Conservation (phyloP, 306 rosid genomes). For the Alnus glutinosa region DNA sequence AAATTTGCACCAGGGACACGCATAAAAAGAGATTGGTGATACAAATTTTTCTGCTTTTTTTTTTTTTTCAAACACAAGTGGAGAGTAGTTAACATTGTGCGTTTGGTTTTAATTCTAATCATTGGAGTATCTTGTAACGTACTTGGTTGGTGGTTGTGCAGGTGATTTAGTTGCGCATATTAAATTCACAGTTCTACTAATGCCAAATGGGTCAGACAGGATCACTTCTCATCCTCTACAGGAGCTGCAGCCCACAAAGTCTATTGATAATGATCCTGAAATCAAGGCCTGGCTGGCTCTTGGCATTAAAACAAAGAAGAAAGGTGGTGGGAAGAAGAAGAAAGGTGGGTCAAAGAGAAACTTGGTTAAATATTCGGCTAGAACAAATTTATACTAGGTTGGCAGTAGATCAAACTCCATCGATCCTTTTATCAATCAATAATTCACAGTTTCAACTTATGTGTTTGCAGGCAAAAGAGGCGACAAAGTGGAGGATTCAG, state of each 20-base stretch:
- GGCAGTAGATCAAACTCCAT: not conserved
- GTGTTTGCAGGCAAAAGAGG: constrained; percentile 68
- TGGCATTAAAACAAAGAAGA: constrained; percentile 86
- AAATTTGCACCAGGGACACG: not conserved
- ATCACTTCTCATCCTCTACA: constrained; percentile 74
- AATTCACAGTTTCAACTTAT: not conserved
- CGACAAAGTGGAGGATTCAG: constrained; percentile 66
- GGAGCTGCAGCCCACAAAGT: constrained; percentile 76
- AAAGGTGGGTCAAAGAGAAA: constrained; percentile 53
- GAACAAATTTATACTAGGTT: not conserved
- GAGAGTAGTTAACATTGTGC: not conserved
- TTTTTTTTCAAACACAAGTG: not conserved
- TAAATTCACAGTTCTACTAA: constrained; percentile 83
- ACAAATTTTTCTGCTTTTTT: no score
- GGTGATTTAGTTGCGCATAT: constrained; percentile 88
- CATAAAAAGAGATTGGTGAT: not conserved
- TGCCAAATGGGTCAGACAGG: constrained; percentile 96
- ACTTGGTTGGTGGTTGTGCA: constrained; percentile 38
- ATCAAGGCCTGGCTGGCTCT: constrained; percentile 89
- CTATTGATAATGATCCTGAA: constrained; percentile 73
- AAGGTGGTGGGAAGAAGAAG: constrained; percentile 97
- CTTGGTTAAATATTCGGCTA: not conserved
- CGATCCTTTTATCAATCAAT: not conserved
- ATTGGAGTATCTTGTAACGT: not conserved
- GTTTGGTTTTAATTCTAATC: not conserved